phyloP scores from a whole-genome alignment of 345 rosid genomes.

The Gossypium mustelinum region DNA sequence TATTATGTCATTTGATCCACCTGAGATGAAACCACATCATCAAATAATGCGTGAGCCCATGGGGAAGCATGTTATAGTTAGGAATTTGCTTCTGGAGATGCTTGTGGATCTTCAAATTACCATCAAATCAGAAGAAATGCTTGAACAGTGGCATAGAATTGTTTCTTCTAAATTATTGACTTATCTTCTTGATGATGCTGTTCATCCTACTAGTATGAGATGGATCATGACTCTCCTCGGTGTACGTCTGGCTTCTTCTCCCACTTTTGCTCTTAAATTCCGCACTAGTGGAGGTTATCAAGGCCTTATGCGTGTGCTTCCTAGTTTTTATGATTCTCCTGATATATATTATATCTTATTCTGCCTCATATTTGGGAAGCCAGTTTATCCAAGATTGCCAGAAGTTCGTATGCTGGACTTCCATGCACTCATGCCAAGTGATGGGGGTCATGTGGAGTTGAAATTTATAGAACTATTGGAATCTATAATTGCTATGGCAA shows the following conservation, averaged over 20 bases:
- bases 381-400: constrained; percentile 94
- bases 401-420: constrained; percentile 99
- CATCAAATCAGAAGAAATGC: constrained; percentile 84
- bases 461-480: constrained; percentile 93
- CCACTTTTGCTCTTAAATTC: constrained; percentile 85
- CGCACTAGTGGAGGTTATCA: constrained; percentile 95
- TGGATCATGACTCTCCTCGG: constrained; percentile 99
- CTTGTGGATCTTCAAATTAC: constrained; percentile 98
- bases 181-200: constrained; percentile 98
- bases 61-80: constrained; percentile 98
- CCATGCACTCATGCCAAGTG: constrained; percentile 91
- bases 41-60: constrained; percentile 72
- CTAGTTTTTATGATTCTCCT: constrained; percentile 94
- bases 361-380: constrained; percentile 90
- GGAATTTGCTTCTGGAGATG: constrained; percentile 98
- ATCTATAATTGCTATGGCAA: constrained; percentile 88
- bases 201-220: constrained; percentile 99
- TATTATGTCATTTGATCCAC: constrained; percentile 97
- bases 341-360: constrained; percentile 95
- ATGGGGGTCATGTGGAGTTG: constrained; percentile 71
- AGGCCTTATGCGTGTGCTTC: constrained; percentile 79
- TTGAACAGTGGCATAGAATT: constrained; percentile 98
- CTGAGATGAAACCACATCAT: constrained; percentile 66
- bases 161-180: constrained; percentile 94
- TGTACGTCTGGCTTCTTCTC: constrained; percentile 87